Evolutionary conservation across 2,329 filamentous ascomycete genomes (phyloP).

Genomic region (Aspergillus hiratsukae): DNA sequence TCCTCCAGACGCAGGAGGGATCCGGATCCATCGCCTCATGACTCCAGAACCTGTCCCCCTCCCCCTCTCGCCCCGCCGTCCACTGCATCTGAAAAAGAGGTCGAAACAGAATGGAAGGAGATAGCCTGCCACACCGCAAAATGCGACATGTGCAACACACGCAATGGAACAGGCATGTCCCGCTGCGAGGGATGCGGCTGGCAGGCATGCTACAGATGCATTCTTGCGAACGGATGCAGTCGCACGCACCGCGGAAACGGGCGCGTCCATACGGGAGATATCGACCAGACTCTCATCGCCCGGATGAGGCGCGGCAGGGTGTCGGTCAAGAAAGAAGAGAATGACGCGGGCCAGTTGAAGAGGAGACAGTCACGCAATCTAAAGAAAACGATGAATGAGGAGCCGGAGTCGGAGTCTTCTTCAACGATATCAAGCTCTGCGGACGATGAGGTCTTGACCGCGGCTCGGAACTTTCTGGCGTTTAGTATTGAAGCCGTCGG

Average conservation of each 20-base stretch:
- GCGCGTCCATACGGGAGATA: slow-evolving; percentile 6
- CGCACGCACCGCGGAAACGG: slow-evolving; percentile 8
- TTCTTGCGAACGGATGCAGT: slow-evolving; percentile 7
- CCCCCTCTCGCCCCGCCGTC: background rate
- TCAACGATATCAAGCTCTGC: background rate
- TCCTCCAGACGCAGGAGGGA: background rate
- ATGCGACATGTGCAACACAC: slow-evolving; percentile 34
- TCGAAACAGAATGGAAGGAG: slow-evolving; percentile 19
- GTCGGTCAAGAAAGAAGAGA: background rate
- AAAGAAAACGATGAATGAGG: background rate
- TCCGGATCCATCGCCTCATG: background rate
- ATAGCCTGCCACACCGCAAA: slow-evolving; percentile 33
- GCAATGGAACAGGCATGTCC: slow-evolving; percentile 29
- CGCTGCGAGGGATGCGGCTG: slow-evolving; percentile 32
- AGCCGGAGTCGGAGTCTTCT: background rate
- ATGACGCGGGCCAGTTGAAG: background rate
- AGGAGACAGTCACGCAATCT: background rate
- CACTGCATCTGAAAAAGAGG: background rate
- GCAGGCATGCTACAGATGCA: slow-evolving; percentile 35
- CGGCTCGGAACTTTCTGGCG: background rate
- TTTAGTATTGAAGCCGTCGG: background rate
- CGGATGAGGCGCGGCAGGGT: background rate
- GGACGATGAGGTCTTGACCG: background rate
- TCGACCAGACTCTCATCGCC: background rate
- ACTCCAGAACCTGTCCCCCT: background rate